Percentiles rank a stretch among this genome's conserved stretches.
These are phyloP conservation scores for Leucocoprinus leucothites DNA, from an alignment of 768 basidiomycete species.

Conservation along the genomic window DNA sequence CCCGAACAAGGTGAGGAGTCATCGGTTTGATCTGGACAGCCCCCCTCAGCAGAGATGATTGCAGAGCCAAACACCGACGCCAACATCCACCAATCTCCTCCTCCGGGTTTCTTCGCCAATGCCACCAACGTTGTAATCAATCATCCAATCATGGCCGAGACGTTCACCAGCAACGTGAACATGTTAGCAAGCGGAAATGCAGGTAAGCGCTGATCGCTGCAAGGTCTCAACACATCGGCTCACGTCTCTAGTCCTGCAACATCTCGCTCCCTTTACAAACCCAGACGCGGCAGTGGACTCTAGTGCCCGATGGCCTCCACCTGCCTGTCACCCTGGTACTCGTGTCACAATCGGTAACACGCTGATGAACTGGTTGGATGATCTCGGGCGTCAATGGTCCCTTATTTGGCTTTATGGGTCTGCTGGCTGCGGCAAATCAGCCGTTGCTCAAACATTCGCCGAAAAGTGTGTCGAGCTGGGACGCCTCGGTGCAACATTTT, in stretches of 20 bases:
- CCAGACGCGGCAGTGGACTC: not conserved
- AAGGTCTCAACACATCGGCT: too few species aligned
- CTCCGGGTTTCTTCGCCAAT: not conserved
- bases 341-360: not conserved
- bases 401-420: conserved; percentile 8
- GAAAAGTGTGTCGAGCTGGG: not conserved
- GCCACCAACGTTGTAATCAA: too few species aligned
- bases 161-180: too few species aligned
- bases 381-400: not conserved
- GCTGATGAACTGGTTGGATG: not conserved
- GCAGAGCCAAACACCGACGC: too few species aligned
- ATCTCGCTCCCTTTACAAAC: not conserved
- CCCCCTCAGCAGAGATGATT: too few species aligned
- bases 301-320: not conserved
- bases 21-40: too few species aligned
- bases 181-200: too few species aligned
- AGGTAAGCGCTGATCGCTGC: too few species aligned
- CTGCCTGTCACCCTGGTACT: not conserved
- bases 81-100: too few species aligned
- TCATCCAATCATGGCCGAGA: too few species aligned
- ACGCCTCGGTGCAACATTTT: not conserved
- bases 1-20: too few species aligned
- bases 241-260: not conserved
- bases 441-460: conserved; percentile 9
- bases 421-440: conserved; percentile 3